Evolutionary conservation across 139 green algal species (phyloP), one percentile per base, ranked within the genome.

Genomic region (Chlamydomonas sphaeroides): DNA sequence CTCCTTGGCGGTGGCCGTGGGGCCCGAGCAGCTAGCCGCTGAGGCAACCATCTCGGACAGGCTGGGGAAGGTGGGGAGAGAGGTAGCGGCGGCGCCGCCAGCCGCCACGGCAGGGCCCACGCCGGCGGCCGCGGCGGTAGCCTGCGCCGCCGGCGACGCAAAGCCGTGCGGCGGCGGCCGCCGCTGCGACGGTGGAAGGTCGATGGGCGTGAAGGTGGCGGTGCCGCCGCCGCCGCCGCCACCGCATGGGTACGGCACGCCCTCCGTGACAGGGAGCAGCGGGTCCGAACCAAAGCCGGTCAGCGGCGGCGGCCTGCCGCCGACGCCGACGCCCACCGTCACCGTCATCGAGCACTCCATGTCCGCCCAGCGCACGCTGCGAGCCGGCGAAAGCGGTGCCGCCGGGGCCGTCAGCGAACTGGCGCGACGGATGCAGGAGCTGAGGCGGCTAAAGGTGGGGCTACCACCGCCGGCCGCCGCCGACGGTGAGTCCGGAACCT

Each of bases 1-100:
- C n/a, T n/a, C n/a, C n/a, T n/a, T n/a, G n/a, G n/a, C n/a, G n/a
- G n/a, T n/a, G n/a, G n/a, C n/a, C n/a, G n/a, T n/a, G n/a, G n/a
- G n/a, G n/a, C n/a, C n/a, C n/a, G n/a, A n/a, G n/a, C n/a, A n/a
- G n/a, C n/a, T n/a, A n/a, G n/a, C n/a, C n/a, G n/a, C n/a, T n/a
- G n/a, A n/a, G n/a, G n/a, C 75, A 17, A 72, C 75, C n/a, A 82
- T 82, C 42, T 82, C 75, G 2, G 75, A 82, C 6, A 82, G 75
- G n/a, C 42, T 65, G 23, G 75, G 75, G 6, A 72, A 82, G 32
- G 74, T 63, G 20, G 74, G 74, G 15, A 70, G 74, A 26, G 1
- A 6, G 30, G n/a, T n/a, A 14, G 59, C 59, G 26, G 30, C 59
- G 4, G 7, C 10, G 4, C 20, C 59, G n/a, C n/a, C 59, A 8